phyloP scores from a whole-genome alignment of 176 grass and related monocot genomes.

The Cenchrus purpureus region DNA sequence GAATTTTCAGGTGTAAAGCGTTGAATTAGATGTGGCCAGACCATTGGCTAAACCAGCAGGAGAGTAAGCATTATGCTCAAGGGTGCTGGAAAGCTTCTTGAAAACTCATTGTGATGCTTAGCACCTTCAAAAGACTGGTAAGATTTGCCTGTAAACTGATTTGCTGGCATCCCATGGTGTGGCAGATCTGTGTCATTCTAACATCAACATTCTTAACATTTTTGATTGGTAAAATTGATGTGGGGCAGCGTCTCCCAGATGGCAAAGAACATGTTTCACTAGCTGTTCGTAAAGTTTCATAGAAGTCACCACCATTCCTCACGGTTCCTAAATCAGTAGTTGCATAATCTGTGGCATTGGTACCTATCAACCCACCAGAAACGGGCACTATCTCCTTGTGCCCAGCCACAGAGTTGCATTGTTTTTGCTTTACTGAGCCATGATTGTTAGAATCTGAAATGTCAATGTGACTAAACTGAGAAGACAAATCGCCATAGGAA shows the following conservation, averaged over 20 bases:
- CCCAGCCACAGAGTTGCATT: constrained; percentile 33
- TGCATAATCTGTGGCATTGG: constrained; percentile 39
- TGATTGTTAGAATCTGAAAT: constrained; percentile 49
- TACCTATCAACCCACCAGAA: constrained; percentile 32
- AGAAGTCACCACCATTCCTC: constrained; percentile 37
- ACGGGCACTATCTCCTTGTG: constrained; percentile 29
- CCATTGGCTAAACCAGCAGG: not conserved
- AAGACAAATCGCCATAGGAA: constrained; percentile 37
- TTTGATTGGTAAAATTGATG: constrained; percentile 41
- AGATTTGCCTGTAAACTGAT: constrained; percentile 26
- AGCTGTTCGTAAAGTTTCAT: constrained; percentile 37
- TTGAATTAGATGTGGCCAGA: constrained; percentile 5
- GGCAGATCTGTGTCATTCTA: constrained; percentile 17
- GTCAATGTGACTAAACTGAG: constrained; percentile 57
- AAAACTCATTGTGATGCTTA: constrained; percentile 40
- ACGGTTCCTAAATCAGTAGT: constrained; percentile 30
- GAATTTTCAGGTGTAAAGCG: constrained; percentile 5
- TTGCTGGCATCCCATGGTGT: constrained; percentile 27
- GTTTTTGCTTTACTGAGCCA: constrained; percentile 45
- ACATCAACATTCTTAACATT: constrained; percentile 29
- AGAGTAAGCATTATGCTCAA: constrained; percentile 5
- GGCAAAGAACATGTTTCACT: constrained; percentile 39
- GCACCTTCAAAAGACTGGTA: constrained; percentile 11
- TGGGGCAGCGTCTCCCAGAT: constrained; percentile 42
- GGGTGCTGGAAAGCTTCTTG: not conserved